Percentiles rank a stretch among this genome's conserved stretches.
Evolutionary conservation across 2,329 filamentous ascomycete genomes (phyloP).

Genomic region (Pyricularia grisea): DNA sequence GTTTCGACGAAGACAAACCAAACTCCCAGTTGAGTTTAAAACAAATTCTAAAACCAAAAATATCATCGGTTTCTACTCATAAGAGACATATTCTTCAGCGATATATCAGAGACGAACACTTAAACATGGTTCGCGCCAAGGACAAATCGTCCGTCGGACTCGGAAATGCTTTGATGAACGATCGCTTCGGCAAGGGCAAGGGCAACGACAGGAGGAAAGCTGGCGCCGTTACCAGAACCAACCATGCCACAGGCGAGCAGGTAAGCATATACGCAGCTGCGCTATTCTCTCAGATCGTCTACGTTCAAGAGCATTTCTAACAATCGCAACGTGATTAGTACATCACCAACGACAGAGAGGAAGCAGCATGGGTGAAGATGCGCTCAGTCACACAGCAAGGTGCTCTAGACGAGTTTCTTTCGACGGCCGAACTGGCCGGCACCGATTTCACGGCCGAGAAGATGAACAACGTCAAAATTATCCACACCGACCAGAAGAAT

Average conservation of each 20-base stretch:
- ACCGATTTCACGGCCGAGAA: constrained; percentile 99
- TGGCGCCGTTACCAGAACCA: constrained; percentile 52
- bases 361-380: constrained; percentile 98
- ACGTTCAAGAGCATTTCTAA: constrained; percentile 10
- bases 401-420: constrained; percentile 91
- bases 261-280: constrained; percentile 23
- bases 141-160: constrained; percentile 92
- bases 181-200: constrained; percentile 92
- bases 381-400: constrained; percentile 96
- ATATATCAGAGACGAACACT: background rate
- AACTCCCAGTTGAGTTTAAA: background rate
- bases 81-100: background rate
- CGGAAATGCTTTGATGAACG: constrained; percentile 97
- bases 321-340: constrained; percentile 41
- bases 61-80: background rate
- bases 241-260: constrained; percentile 71
- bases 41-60: background rate
- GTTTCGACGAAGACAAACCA: background rate
- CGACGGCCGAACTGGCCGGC: constrained; percentile 91
- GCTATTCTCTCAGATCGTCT: background rate
- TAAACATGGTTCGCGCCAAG: constrained; percentile 61
- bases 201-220: constrained; percentile 70
- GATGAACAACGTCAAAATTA: constrained; percentile 98
- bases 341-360: constrained; percentile 80
- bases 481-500: constrained; percentile 92